These are phyloP conservation scores for Leccinum aurantiacum DNA, from an alignment of 768 basidiomycete genomes.

Conservation along the genomic window DNA sequence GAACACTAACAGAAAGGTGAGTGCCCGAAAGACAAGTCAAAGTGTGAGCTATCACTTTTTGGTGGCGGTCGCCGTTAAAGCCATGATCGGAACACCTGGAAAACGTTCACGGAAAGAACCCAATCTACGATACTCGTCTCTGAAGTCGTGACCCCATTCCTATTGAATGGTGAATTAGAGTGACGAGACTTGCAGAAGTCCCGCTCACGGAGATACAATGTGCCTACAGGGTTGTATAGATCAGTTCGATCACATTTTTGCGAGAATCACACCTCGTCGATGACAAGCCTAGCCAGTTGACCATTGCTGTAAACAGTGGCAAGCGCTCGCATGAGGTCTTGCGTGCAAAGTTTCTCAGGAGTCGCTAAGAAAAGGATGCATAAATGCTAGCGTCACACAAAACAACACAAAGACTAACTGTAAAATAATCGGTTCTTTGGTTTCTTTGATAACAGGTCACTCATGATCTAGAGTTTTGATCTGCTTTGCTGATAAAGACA, in stretches of 20 bases:
- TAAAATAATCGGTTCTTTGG: slow-evolving; percentile 68
- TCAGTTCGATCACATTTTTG: slow-evolving; percentile 2
- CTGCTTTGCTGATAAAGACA: background rate
- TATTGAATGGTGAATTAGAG: slow-evolving; percentile 26
- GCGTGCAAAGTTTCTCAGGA: slow-evolving; percentile 66
- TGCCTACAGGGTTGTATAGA: slow-evolving; percentile 45
- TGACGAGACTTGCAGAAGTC: background rate
- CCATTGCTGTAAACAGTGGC: slow-evolving; percentile 49
- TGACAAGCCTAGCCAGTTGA: slow-evolving; percentile 69
- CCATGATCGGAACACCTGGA: slow-evolving; percentile 78
- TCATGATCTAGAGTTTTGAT: slow-evolving; percentile 48
- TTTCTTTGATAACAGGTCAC: slow-evolving; percentile 58
- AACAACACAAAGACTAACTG: slow-evolving; percentile 43
- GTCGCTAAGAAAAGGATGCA: slow-evolving; percentile 49
- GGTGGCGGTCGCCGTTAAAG: slow-evolving; percentile 83
- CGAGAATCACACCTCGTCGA: slow-evolving; percentile 64
- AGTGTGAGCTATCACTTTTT: slow-evolving; percentile 40
- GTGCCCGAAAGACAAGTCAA: background rate
- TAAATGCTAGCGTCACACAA: background rate
- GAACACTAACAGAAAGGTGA: slow-evolving; percentile 50
- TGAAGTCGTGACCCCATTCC: slow-evolving; percentile 88
- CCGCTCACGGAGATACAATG: slow-evolving; percentile 77
- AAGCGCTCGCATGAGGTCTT: slow-evolving; percentile 55
- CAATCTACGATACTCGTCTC: slow-evolving; percentile 68
- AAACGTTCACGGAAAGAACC: slow-evolving; percentile 69